Base-by-base conservation (phyloP, 106 monocot genomes). In the Dioscorea alata region DNA sequence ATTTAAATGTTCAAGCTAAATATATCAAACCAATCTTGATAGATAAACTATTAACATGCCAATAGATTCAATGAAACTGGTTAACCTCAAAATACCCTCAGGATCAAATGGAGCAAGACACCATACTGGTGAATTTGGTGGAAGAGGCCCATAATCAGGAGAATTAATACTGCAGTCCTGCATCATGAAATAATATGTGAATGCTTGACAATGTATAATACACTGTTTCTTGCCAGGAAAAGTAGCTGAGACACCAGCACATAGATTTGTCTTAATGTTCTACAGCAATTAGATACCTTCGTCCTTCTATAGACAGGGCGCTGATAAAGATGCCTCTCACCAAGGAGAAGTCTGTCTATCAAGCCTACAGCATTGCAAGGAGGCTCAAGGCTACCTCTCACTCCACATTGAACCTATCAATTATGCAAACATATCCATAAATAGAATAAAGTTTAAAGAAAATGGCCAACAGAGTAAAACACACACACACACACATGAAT, bases 91-190 rank as follows among this genome's bases (percentile, higher is more conserved):
- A 25, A 97, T 70, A 57, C 92, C 97, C 74, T 97, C 97, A 60
- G 97, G 96, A 35, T 92, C 92, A 77, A 97, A 97, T 73, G 97
- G 97, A 66, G 97, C 92, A 64, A 85, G 80, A 65, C 97, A 97
- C 97, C 97, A 97, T 19, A 19, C 64, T 4, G 97, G 97, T 56
- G 92, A 79, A 76, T 85, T 78, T 75, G 84, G 70, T 57, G 92
- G 97, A 63, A 85, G 85, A 16, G 97, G 83, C 7, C 97, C 97
- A 85, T 89, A 97, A 79, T 87, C 97, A 66, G 97, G 97, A 48
- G 92, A 97, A 64, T 87, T 92, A 32, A 76, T 59, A 77, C 92
- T 97, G 66, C 97, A 97, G 57, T 89, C 87, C 97, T 97, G 49
- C 53, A 50, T 64, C 22, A 71, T 32, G 15, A 67, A 59, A 70